Conservation (phyloP, 345 rosid genomes). For the Dimocarpus longan region DNA sequence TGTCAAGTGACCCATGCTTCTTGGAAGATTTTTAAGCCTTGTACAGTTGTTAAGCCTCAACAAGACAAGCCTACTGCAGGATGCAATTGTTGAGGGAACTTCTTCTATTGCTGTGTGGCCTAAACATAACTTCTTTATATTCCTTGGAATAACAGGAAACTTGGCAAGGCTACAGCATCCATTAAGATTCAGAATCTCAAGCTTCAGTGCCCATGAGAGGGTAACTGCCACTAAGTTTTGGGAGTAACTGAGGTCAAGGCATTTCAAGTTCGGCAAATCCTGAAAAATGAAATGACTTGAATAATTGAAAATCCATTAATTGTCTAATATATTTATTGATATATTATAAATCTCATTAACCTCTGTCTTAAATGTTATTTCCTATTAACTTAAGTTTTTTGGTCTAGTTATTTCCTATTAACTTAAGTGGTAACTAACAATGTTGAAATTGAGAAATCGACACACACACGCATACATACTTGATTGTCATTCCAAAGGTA, state of each 20-base stretch:
- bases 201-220: not conserved
- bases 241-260: rapidly evolving
- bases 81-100: not conserved
- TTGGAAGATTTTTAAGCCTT: slow-evolving; percentile 7
- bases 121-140: not conserved
- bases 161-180: not conserved
- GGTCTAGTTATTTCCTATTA: too few species aligned
- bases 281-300: not conserved
- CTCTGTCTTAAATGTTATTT: too few species aligned
- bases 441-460: too few species aligned
- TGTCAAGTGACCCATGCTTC: not conserved
- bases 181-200: not conserved
- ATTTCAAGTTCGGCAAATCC: not conserved
- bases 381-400: too few species aligned
- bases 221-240: not conserved
- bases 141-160: not conserved
- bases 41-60: not conserved
- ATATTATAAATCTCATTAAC: too few species aligned
- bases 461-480: not conserved
- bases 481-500: not conserved
- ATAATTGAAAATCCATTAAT: too few species aligned
- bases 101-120: not conserved
- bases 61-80: not conserved
- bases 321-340: too few species aligned
- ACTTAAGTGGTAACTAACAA: too few species aligned